A percentile compares a stretch with the other conserved stretches of the same genome.
Evolutionary conservation across 2,329 filamentous ascomycete species (phyloP).

Genomic region (Colletotrichum filicis): DNA sequence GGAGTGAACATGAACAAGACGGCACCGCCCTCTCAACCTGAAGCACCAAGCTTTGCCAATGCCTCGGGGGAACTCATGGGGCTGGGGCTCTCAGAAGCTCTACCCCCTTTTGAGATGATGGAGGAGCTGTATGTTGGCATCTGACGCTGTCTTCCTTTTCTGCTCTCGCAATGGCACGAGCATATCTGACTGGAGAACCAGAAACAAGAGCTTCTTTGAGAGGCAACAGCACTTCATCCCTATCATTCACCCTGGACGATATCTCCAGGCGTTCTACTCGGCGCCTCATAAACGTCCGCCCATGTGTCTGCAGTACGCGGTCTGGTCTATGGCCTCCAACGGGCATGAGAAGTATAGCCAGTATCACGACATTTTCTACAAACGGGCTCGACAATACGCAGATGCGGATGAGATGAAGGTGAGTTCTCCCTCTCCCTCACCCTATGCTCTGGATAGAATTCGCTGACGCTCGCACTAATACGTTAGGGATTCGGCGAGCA

Average conservation of each 20-base stretch:
- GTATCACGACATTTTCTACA: constrained; percentile 84
- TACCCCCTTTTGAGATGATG: constrained; percentile 82
- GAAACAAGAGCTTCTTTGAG: constrained; percentile 80
- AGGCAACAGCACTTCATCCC: constrained; percentile 78
- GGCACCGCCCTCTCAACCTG: neutral
- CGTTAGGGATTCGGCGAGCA: constrained; percentile 77
- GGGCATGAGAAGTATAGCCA: constrained; percentile 77
- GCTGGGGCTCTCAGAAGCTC: constrained; percentile 82
- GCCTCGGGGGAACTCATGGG: constrained; percentile 68
- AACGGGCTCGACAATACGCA: constrained; percentile 82
- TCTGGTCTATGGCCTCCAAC: constrained; percentile 85
- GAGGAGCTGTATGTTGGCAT: constrained; percentile 76
- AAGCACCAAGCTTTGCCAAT: neutral
- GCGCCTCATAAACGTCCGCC: constrained; percentile 82
- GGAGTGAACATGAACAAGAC: neutral
- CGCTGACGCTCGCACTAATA: neutral
- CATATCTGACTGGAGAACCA: constrained; percentile 46
- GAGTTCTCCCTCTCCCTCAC: constrained; percentile 25
- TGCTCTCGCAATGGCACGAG: too few relatives aligned
- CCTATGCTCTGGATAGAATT: neutral
- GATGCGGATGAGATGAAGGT: constrained; percentile 87
- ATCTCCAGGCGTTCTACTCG: constrained; percentile 77
- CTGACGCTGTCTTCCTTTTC: neutral
- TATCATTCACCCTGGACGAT: constrained; percentile 82
- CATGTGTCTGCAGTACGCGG: constrained; percentile 84